These are phyloP conservation scores for Vaccinium corymbosum DNA, from an alignment of 148 eudicot genomes.

Conservation along the genomic window DNA sequence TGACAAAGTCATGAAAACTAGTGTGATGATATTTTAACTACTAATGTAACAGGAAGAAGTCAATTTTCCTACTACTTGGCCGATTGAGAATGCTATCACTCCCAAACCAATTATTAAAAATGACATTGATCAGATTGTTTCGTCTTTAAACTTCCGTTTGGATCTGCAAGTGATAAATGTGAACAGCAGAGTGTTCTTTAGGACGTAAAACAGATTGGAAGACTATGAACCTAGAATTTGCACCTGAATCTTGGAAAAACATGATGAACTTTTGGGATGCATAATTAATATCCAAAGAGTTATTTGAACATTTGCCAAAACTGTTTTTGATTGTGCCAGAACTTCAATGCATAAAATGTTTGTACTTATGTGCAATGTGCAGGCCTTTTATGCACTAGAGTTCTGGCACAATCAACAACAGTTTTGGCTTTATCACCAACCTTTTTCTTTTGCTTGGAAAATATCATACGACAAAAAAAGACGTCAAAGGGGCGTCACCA, in stretches of 20 bases:
- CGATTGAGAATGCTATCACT: neutral
- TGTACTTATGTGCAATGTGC: too few relatives aligned
- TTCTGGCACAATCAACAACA: too few relatives aligned
- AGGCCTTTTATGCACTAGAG: too few relatives aligned
- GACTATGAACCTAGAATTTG: neutral
- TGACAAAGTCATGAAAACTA: neutral
- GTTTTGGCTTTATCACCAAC: too few relatives aligned
- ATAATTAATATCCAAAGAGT: neutral
- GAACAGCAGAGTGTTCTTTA: neutral
- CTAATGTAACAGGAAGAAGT: neutral
- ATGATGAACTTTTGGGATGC: neutral
- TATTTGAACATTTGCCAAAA: neutral
- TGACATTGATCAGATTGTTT: neutral
- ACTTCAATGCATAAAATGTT: too few relatives aligned
- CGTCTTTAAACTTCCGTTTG: neutral
- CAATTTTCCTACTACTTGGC: neutral
- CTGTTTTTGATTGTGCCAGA: too few relatives aligned
- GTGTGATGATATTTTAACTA: neutral
- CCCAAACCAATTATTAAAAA: neutral
- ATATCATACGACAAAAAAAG: neutral
- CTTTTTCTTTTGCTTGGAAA: neutral
- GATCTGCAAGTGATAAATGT: slow-evolving; percentile 5
- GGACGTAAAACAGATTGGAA: neutral
- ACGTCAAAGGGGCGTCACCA: neutral
- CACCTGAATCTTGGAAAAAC: neutral